These are phyloP conservation scores for Boletus barrowsii DNA, from an alignment of 768 basidiomycete species.

Conservation along the genomic window DNA sequence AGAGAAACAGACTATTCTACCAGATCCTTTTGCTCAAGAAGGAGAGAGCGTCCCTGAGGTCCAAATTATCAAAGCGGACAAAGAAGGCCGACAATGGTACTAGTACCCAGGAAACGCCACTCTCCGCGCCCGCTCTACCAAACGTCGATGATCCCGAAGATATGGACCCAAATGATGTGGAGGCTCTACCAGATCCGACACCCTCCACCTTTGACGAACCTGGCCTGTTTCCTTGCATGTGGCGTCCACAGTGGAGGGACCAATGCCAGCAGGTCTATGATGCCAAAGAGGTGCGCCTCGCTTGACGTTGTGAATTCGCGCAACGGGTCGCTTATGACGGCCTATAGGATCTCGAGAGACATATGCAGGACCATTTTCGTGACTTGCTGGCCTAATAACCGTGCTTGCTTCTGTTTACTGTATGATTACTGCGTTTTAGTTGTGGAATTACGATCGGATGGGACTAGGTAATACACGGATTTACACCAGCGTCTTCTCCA, in stretches of 20 bases:
- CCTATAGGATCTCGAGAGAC: conserved; percentile 25
- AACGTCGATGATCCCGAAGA: conserved; percentile 4
- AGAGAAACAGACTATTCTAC: conserved; percentile 16
- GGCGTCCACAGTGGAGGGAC: conserved; percentile 26
- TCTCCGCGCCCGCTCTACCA: neutral
- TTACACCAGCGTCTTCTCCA: no score
- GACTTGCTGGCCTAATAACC: conserved; percentile 3
- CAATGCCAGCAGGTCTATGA: conserved; percentile 30
- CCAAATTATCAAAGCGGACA: conserved; percentile 8
- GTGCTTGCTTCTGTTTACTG: neutral
- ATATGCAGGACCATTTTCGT: conserved; percentile 20
- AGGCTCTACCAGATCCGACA: neutral
- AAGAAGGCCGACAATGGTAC: neutral
- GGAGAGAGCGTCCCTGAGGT: conserved; percentile 17
- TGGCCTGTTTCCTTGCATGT: conserved; percentile 26
- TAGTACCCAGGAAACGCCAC: conserved; percentile 6
- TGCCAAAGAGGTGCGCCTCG: conserved; percentile 26
- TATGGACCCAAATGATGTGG: conserved; percentile 23
- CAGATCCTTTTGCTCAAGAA: conserved; percentile 21
- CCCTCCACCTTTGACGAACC: conserved; percentile 15
- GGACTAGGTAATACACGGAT: no score
- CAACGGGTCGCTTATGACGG: neutral
- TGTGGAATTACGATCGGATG: no score
- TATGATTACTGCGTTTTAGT: no score
- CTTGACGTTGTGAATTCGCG: neutral